Percentiles rank a stretch among this genome's conserved stretches.
Evolutionary conservation across 2,329 filamentous ascomycete genomes (phyloP).

Genomic region (Claviceps sp.): DNA sequence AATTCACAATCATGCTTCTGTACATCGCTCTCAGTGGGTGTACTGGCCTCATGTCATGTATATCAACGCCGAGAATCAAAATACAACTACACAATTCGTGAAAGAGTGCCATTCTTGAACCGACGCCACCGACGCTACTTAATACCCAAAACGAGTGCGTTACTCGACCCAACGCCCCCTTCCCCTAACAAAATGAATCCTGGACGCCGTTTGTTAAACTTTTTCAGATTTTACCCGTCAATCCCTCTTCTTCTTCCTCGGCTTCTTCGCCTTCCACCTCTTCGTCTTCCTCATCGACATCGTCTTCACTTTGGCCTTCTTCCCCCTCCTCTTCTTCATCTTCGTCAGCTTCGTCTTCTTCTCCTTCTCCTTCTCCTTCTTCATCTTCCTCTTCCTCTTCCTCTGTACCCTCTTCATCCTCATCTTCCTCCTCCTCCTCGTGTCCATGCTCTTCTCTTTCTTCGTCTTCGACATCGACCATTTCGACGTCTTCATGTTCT

Average conservation of each 20-base stretch:
- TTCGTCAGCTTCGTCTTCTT: constrained; percentile 12
- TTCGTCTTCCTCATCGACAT: constrained; percentile 8
- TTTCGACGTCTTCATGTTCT: constrained; percentile 10
- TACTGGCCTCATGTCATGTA: no score
- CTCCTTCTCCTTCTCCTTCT: constrained; percentile 7
- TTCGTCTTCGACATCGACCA: constrained; percentile 7
- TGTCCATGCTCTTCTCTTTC: constrained; percentile 7
- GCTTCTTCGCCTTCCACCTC: constrained; percentile 1
- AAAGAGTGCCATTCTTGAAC: no score
- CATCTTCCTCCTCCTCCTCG: constrained; percentile 9
- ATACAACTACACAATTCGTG: no score
- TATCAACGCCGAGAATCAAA: background rate
- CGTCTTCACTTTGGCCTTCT: constrained; percentile 4
- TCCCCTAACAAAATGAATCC: background rate
- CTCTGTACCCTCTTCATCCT: constrained; percentile 2
- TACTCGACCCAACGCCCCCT: background rate
- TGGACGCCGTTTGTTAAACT: background rate
- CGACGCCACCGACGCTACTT: background rate
- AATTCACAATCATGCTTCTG: no score
- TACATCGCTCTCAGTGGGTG: no score
- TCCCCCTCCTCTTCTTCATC: constrained; percentile 5
- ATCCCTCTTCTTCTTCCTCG: background rate
- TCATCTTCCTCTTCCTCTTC: constrained; percentile 7
- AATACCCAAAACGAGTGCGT: background rate
- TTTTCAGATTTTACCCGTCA: background rate